Conservation (phyloP, 306 rosid genomes). For the Pterocarpus macrocarpus region DNA sequence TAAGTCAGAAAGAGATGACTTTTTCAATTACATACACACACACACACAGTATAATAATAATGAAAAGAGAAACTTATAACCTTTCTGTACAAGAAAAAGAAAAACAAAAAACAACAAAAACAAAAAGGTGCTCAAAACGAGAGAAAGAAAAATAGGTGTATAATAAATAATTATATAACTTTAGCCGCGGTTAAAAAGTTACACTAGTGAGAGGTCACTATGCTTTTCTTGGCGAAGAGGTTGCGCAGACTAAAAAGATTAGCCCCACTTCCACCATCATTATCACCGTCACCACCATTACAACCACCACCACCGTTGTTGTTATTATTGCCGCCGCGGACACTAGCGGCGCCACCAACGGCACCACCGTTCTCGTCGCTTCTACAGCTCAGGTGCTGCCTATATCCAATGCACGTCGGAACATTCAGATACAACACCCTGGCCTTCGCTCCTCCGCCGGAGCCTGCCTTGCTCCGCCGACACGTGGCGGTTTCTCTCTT, state of each 20-base stretch:
- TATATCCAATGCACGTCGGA: conserved; percentile 83
- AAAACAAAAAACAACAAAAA: background rate
- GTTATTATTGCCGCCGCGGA: background rate
- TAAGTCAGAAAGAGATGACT: conserved; percentile 34
- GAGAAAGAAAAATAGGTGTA: too few relatives aligned
- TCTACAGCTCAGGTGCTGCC: conserved; percentile 73
- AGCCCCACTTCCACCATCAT: conserved; percentile 59
- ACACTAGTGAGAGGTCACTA: conserved; percentile 62
- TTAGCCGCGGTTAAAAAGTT: conserved; percentile 3
- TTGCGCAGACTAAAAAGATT: conserved; percentile 81
- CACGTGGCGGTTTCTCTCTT: conserved; percentile 51
- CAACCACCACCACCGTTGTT: conserved; percentile 1
- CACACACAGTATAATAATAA: background rate
- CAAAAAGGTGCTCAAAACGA: background rate
- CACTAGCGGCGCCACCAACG: conserved; percentile 29
- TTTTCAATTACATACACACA: conserved; percentile 39
- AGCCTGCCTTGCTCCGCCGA: conserved; percentile 58
- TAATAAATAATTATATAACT: background rate
- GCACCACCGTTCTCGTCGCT: conserved; percentile 66
- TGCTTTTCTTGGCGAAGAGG: conserved; percentile 79
- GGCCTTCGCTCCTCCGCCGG: conserved; percentile 39
- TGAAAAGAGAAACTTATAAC: conserved; percentile 26
- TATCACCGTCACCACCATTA: conserved; percentile 31
- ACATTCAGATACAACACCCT: conserved; percentile 83
- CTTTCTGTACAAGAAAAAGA: conserved; percentile 45